phyloP scores from a whole-genome alignment of 768 basidiomycete genomes.

The Termitomyces sp. region DNA sequence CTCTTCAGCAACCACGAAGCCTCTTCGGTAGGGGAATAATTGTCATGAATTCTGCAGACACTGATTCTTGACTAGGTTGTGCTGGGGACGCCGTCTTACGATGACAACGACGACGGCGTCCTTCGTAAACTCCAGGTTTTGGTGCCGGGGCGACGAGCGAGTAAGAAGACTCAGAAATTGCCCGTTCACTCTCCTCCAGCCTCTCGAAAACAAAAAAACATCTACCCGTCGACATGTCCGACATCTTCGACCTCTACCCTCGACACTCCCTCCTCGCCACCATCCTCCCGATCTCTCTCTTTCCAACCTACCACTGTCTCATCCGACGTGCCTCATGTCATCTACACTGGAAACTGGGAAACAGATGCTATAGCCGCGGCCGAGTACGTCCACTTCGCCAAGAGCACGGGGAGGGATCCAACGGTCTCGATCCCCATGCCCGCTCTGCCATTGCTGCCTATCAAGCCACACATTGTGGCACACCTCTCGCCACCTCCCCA shows the following conservation, averaged over 20 bases:
- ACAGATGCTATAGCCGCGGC: constrained; percentile 6
- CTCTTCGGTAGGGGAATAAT: background rate
- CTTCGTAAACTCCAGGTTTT: background rate
- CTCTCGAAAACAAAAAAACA: background rate
- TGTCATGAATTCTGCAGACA: too few relatives aligned
- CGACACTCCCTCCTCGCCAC: background rate
- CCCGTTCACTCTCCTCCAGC: background rate
- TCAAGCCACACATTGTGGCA: background rate
- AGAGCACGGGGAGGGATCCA: background rate
- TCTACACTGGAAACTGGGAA: constrained; percentile 15
- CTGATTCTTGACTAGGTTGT: background rate
- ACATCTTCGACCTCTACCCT: background rate
- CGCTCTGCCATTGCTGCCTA: background rate
- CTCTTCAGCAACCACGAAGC: background rate
- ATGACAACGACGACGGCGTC: background rate
- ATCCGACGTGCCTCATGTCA: background rate
- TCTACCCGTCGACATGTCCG: background rate
- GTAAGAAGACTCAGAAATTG: background rate
- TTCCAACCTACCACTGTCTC: background rate
- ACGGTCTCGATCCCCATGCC: background rate
- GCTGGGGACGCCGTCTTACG: background rate
- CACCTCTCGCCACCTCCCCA: background rate
- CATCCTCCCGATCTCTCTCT: background rate
- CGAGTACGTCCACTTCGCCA: background rate
- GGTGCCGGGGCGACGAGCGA: background rate